Base-by-base conservation (phyloP, 805 yeast genomes). In the Wickerhamomyces hampshirensis region DNA sequence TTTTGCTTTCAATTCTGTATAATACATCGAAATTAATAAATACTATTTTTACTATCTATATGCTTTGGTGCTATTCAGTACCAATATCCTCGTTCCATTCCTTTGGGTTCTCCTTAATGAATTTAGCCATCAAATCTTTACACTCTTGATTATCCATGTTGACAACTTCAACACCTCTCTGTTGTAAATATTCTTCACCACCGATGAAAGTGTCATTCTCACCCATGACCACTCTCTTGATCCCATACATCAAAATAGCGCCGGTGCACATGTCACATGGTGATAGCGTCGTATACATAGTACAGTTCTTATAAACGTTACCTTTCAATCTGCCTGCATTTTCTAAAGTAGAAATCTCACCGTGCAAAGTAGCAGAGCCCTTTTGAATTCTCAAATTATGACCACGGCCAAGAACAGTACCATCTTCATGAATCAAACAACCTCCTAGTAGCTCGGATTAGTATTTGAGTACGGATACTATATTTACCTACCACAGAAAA, bases 261-360 rank as follows among this genome's bases (percentile, higher is more conserved):
- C 98, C 98, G 5, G 93, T 76, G 59, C 98, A 91, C 97, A 91
- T 91, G 48, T 80, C 73, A 59, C 98, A 91, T 4, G 98, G 97
- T 6, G 95, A 84, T 47, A 91, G 66, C 0, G 96, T 84, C 21
- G 97, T 88, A 63, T 88, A 91, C 53, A 51, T 50, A n/a, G 98
- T 93, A 49, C 96, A 83, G 44, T 80, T 72, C 53, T 82, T 84
- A 66, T 91, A 91, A 13, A 73, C 75, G 16, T 70, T 68, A 5
- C 89, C 97, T 16, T 80, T 79, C 39, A 93, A 67, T 53, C 98
- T 74, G 6, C 98, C 98, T 15, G 96, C 94, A 44, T 84, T 80
- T 54, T 88, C 96, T 40, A 93, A 68, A 7, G 95, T 79, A 9
- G 89, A 73, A 50, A 85, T 93, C 57, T 91, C 98, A 15, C 96